phyloP scores from a whole-genome alignment of 2,329 filamentous ascomycete species.

The Dactylellina sp. region DNA sequence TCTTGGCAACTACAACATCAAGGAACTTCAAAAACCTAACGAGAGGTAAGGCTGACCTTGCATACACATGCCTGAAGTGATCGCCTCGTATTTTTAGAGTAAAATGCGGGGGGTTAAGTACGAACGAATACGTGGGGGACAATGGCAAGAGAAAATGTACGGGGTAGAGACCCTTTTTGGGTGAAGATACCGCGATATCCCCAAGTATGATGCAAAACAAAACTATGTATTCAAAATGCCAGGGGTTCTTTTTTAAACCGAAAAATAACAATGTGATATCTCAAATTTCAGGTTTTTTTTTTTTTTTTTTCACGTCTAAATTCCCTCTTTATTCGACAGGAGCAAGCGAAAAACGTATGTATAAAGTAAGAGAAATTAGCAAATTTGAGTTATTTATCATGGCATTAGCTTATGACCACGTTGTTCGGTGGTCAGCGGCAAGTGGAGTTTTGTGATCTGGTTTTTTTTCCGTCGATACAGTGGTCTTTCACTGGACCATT shows the following conservation, averaged over 20 bases:
- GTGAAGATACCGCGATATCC: constrained; percentile 27
- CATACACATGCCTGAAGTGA: constrained; percentile 44
- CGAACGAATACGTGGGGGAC: constrained; percentile 38
- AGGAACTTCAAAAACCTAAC: constrained; percentile 17
- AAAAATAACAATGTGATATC: constrained; percentile 11
- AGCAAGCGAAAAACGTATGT: constrained; percentile 17
- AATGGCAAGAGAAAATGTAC: constrained; percentile 7
- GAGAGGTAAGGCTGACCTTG: constrained; percentile 56
- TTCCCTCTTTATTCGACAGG: too few species aligned
- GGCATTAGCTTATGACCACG: constrained; percentile 30
- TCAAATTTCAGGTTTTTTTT: constrained; percentile 16
- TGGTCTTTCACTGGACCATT: not conserved
- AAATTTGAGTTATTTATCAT: constrained; percentile 51
- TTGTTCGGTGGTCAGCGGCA: constrained; percentile 55
- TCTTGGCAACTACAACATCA: not conserved
- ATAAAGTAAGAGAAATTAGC: constrained; percentile 56
- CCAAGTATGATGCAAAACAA: constrained; percentile 34
- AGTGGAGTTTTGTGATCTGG: constrained; percentile 44
- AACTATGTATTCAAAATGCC: constrained; percentile 7
- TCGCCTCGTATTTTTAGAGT: constrained; percentile 53
- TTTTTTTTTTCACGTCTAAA: too few species aligned
- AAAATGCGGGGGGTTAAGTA: constrained; percentile 35
- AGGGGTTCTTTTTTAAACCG: constrained; percentile 3
- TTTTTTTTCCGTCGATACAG: constrained; percentile 13
- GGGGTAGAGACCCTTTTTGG: constrained; percentile 14